A percentile compares a stretch with the other conserved stretches of the same genome.
Conservation (phyloP, 768 basidiomycete species). For the Filobasidium wieringae region DNA sequence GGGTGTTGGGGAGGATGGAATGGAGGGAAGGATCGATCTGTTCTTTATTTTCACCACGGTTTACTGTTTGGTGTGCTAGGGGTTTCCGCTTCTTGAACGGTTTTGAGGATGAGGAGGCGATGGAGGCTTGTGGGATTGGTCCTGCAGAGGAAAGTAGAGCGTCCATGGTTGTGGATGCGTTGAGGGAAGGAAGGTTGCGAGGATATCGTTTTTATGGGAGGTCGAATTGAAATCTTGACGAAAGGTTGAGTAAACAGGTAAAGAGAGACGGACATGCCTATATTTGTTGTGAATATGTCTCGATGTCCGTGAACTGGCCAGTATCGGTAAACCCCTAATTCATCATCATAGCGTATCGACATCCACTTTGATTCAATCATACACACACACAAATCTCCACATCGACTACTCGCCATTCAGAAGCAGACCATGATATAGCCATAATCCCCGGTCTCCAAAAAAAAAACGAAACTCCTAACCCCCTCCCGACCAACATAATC, state of each 20-base stretch:
- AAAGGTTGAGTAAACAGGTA: no score
- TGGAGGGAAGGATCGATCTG: constrained; percentile 47
- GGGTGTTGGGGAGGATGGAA: constrained; percentile 51
- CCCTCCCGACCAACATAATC: not conserved
- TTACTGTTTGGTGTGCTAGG: constrained; percentile 27
- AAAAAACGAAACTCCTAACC: no score
- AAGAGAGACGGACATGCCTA: no score
- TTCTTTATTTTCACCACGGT: constrained; percentile 27
- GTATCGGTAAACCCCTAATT: no score
- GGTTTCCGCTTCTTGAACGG: constrained; percentile 40
- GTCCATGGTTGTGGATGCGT: constrained; percentile 47
- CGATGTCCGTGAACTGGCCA: no score
- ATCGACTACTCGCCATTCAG: no score
- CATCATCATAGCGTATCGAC: no score
- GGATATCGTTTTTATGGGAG: not conserved
- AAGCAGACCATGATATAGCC: no score
- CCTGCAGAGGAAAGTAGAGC: constrained; percentile 57
- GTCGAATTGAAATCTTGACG: not conserved
- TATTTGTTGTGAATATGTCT: no score
- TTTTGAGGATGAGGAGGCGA: constrained; percentile 21
- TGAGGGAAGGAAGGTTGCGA: not conserved
- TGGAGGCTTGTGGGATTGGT: constrained; percentile 29
- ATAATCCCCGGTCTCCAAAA: no score
- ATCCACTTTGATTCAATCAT: no score
- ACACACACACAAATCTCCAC: no score